These are phyloP conservation scores for Trifolium dubium DNA, from an alignment of 306 rosid genomes.

Conservation along the genomic window DNA sequence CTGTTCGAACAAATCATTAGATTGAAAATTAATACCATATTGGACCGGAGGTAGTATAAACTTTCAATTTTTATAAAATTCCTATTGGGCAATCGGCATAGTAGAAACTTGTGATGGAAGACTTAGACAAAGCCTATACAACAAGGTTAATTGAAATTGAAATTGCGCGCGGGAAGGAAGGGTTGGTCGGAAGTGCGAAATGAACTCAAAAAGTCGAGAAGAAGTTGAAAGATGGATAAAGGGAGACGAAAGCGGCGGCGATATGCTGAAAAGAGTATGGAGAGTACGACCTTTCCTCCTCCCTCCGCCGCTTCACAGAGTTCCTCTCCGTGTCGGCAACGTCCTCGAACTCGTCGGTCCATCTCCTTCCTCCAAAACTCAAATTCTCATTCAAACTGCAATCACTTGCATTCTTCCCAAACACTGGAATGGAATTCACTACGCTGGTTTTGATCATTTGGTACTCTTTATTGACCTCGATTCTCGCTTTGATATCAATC, in stretches of 20 bases:
- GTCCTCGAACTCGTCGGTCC: slow-evolving; percentile 88
- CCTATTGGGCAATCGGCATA: no score
- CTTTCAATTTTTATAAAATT: no score
- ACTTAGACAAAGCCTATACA: no score
- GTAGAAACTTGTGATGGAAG: no score
- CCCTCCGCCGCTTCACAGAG: slow-evolving; percentile 77
- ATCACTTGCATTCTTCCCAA: slow-evolving; percentile 75
- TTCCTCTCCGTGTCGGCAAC: slow-evolving; percentile 81
- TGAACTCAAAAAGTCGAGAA: slow-evolving; percentile 6
- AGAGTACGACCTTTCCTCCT: slow-evolving; percentile 59
- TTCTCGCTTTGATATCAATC: slow-evolving; percentile 68
- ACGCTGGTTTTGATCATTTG: slow-evolving; percentile 70
- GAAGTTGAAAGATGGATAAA: slow-evolving; percentile 53
- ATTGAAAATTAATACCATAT: no score
- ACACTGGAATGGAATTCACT: slow-evolving; percentile 68
- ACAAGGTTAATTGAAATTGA: neutral
- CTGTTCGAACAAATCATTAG: no score
- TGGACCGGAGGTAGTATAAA: no score
- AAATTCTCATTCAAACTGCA: slow-evolving; percentile 72
- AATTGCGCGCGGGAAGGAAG: slow-evolving; percentile 7
- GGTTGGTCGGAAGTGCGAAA: neutral
- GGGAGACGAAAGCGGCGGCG: slow-evolving; percentile 64
- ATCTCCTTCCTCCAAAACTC: slow-evolving; percentile 85
- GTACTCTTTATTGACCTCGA: slow-evolving; percentile 82
- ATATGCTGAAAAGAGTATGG: slow-evolving; percentile 66